Conservation (phyloP, 108 stramenopile genomes). For the Nitzschia palea region DNA sequence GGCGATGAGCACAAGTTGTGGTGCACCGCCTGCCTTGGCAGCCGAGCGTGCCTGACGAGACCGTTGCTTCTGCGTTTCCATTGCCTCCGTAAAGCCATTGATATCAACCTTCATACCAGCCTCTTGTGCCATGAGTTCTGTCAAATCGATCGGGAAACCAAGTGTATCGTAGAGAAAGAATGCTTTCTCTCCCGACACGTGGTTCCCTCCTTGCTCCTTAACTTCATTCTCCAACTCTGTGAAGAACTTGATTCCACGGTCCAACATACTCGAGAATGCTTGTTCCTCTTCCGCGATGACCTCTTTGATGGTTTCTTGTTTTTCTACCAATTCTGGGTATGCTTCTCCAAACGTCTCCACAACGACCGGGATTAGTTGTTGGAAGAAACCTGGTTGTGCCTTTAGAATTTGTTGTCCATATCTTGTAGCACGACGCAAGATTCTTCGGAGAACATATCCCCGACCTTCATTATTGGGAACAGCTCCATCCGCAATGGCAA, state of each 20-base stretch:
- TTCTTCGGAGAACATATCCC: constrained; percentile 95
- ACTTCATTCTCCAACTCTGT: constrained; percentile 73
- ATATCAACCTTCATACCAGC: constrained; percentile 87
- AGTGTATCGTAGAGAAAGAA: constrained; percentile 96
- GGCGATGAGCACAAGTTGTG: constrained; percentile 85
- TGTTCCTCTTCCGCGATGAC: constrained; percentile 91
- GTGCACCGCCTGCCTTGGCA: constrained; percentile 56
- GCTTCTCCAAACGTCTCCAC: constrained; percentile 91
- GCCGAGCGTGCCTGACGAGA: constrained; percentile 73
- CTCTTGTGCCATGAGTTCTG: constrained; percentile 97
- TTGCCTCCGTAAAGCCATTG: constrained; percentile 82
- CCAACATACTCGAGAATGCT: constrained; percentile 92
- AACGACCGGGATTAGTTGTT: constrained; percentile 85
- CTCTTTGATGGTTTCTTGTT: constrained; percentile 77
- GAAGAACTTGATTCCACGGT: constrained; percentile 94
- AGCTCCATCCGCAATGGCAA: constrained; percentile 97
- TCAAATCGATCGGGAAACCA: constrained; percentile 98
- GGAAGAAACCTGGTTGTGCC: constrained; percentile 92
- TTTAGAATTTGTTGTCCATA: constrained; percentile 96
- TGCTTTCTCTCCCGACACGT: constrained; percentile 87
- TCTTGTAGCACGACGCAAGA: constrained; percentile 94
- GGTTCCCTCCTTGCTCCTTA: constrained; percentile 37
- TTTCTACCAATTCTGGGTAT: constrained; percentile 89
- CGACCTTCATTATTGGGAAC: constrained; percentile 95
- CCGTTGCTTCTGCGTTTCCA: constrained; percentile 87